Base-by-base conservation (phyloP, 768 basidiomycete species). In the Boletellus ananiceps region DNA sequence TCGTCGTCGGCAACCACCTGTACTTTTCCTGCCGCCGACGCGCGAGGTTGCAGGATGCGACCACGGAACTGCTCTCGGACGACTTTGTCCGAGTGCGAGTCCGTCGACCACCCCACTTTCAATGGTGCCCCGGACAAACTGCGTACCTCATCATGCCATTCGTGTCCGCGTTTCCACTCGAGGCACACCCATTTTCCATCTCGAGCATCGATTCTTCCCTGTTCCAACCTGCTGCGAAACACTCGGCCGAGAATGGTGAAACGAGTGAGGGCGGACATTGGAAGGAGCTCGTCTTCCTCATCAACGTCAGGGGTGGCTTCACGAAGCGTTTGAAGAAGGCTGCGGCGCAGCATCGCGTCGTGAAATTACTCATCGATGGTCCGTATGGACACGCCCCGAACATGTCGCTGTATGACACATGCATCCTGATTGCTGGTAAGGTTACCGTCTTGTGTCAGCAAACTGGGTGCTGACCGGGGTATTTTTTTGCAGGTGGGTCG, bases 121-220 rank as follows among this genome's bases (percentile, higher is more conserved):
- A 65, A 18, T 79, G 77, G 78, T 57, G 60, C 5, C 71, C 83
- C 0, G 83, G 82, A 8, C 83, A 84, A 62, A 71, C 72, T 32
- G 76, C 71, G 0, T 83, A 74, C 55, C 65, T 84, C 18, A 71
- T 68, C 9, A 65, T 83, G 55, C 80, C 80, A 4, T 57, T 68
- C 1, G 67, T 80, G 6, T 77, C 77, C 11, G 43, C 46, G 0
- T 59, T 71, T 23, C 75, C 76, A 5, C 71, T 76, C 27, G 78
- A 84, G 60, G 64, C 78, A 0, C 83, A 84, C 51, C 83, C 83
- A 2, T 84, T 84, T 63, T 81, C 82, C 0, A 82, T 84, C 47
- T 69, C 78, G 6, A 77, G 68, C n/a, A 58, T 74, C 8, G 67
- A 72, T 39, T 58, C 61, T 12, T 2, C 44, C 13, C 12, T 59